phyloP scores from a whole-genome alignment of 1,284 basidiomycete species.

The Fomitopsis palustris region DNA sequence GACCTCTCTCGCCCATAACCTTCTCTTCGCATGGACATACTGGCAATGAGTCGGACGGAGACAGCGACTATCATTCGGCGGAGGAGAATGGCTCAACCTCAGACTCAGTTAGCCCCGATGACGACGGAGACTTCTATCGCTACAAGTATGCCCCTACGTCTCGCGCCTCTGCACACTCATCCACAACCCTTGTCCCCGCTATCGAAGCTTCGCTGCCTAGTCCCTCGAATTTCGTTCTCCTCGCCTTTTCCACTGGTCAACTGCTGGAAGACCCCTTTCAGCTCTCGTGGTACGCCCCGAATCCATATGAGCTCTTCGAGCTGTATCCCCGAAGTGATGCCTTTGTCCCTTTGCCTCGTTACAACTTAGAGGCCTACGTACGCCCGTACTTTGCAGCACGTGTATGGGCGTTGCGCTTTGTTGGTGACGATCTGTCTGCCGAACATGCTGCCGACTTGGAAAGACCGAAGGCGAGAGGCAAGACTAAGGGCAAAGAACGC shows the following conservation, averaged over 20 bases:
- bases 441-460: conserved; percentile 4
- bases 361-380: conserved; percentile 44
- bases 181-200: conserved; percentile 3
- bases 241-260: conserved; percentile 64
- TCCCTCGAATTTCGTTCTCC: conserved; percentile 34
- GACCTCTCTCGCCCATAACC: conserved; percentile 28
- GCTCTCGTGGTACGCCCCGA: conserved; percentile 52
- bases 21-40: conserved; percentile 47
- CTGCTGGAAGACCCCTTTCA: conserved; percentile 61
- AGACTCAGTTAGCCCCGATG: conserved; percentile 8
- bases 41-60: not conserved
- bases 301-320: conserved; percentile 63
- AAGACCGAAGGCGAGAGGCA: conserved; percentile 13
- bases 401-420: conserved; percentile 49
- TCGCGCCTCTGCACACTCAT: not conserved
- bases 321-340: conserved; percentile 41
- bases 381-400: conserved; percentile 68
- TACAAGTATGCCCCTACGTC: conserved; percentile 11
- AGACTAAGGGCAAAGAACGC: conserved; percentile 4
- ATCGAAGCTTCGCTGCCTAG: not conserved
- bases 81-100: conserved; percentile 9
- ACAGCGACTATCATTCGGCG: not conserved
- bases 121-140: conserved; percentile 11
- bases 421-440: conserved; percentile 22
- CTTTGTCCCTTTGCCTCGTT: conserved; percentile 41